Evolutionary conservation across 2,329 filamentous ascomycete species (phyloP).

Genomic region (Alternaria ethzedia): DNA sequence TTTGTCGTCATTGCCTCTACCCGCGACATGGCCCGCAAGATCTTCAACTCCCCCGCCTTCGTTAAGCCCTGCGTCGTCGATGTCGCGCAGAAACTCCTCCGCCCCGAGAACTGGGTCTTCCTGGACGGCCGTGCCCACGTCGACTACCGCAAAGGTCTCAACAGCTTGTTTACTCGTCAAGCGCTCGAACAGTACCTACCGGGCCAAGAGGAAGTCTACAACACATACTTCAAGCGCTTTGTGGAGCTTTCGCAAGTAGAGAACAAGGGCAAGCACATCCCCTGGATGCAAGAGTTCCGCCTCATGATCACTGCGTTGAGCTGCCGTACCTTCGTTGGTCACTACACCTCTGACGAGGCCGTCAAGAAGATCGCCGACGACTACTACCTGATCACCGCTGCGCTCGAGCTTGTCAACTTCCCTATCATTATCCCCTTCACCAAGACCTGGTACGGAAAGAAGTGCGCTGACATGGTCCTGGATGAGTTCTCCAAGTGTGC

Average conservation of each 20-base stretch:
- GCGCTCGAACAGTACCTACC: constrained; percentile 89
- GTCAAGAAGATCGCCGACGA: constrained; percentile 95
- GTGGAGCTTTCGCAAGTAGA: constrained; percentile 73
- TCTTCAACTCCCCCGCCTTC: constrained; percentile 90
- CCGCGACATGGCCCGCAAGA: constrained; percentile 93
- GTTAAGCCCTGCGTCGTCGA: constrained; percentile 98
- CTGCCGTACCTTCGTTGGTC: constrained; percentile 94
- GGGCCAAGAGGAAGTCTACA: constrained; percentile 90
- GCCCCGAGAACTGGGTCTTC: constrained; percentile 95
- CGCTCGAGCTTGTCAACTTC: constrained; percentile 89
- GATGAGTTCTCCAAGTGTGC: constrained; percentile 89
- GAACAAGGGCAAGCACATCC: constrained; percentile 73
- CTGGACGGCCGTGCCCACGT: constrained; percentile 93
- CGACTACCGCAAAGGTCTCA: constrained; percentile 96
- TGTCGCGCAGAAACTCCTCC: constrained; percentile 89
- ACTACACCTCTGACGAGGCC: constrained; percentile 89
- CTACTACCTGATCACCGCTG: constrained; percentile 95
- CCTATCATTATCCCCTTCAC: constrained; percentile 92
- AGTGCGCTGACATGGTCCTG: constrained; percentile 90
- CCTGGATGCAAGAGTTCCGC: constrained; percentile 91
- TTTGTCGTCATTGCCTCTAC: constrained; percentile 97
- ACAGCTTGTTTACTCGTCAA: constrained; percentile 89
- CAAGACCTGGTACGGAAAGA: constrained; percentile 97
- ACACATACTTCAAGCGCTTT: constrained; percentile 82
- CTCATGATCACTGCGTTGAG: constrained; percentile 95